Evolutionary conservation across 805 yeast genomes (phyloP).

Genomic region (Yarrowia sp.): DNA sequence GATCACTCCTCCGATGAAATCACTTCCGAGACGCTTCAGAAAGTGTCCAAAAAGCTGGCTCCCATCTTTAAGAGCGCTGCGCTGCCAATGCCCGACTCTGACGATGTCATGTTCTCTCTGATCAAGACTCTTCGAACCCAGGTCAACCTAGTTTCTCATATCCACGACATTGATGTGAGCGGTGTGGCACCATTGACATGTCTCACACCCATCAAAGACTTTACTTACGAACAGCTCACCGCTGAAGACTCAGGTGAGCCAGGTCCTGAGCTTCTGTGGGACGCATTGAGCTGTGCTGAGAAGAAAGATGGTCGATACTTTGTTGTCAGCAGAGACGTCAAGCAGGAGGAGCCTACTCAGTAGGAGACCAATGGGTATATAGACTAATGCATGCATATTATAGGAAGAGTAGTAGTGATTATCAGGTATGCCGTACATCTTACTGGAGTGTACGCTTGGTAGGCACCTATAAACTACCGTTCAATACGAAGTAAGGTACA

Average conservation of each 20-base stretch:
- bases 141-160: constrained; percentile 38
- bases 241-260: constrained; percentile 30
- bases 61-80: constrained; percentile 33
- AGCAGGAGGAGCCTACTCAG: constrained; percentile 3
- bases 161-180: constrained; percentile 36
- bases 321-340: constrained; percentile 22
- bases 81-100: constrained; percentile 25
- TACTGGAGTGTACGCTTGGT: too few species aligned
- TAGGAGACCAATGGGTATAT: background rate
- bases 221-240: constrained; percentile 29
- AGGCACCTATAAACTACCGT: background rate
- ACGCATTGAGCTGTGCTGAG: constrained; percentile 26
- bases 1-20: constrained; percentile 28
- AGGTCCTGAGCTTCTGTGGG: constrained; percentile 26
- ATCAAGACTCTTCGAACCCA: constrained; percentile 33
- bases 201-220: constrained; percentile 29
- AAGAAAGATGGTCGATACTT: constrained; percentile 8
- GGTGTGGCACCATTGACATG: constrained; percentile 35
- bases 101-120: constrained; percentile 15
- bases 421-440: too few species aligned
- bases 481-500: background rate
- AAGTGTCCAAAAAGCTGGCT: constrained; percentile 29
- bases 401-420: too few species aligned
- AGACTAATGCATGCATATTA: constrained; percentile 6
- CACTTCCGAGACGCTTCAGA: constrained; percentile 34